Conservation (phyloP, 1,284 basidiomycete genomes). For the Tylopilus orsonianus region DNA sequence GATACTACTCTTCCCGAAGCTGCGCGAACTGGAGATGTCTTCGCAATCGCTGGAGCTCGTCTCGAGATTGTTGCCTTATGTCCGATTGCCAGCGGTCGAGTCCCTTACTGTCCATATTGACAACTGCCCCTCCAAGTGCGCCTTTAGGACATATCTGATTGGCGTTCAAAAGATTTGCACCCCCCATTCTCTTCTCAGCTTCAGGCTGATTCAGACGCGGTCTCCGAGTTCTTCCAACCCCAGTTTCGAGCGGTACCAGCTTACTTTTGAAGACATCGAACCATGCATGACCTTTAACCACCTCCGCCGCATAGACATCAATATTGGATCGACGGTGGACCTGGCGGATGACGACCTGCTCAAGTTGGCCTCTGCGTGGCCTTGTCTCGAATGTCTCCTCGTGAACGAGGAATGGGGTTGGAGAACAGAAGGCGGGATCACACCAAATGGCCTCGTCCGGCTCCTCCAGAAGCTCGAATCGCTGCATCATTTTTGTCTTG, state of each 20-base stretch:
- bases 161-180: slow-evolving; percentile 13
- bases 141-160: slow-evolving; percentile 9
- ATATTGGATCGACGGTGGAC: slow-evolving; percentile 12
- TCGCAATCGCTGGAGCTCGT: slow-evolving; percentile 12
- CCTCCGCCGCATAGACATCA: slow-evolving; percentile 15
- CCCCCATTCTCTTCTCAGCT: slow-evolving; percentile 3
- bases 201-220: slow-evolving; percentile 16
- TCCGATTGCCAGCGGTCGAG: slow-evolving; percentile 14
- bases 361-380: slow-evolving; percentile 17
- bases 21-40: slow-evolving; percentile 15
- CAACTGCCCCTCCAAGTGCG: slow-evolving; percentile 10
- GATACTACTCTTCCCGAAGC: slow-evolving; percentile 11
- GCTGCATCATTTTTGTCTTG: slow-evolving; percentile 19
- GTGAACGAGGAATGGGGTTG: slow-evolving; percentile 24
- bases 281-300: slow-evolving; percentile 16
- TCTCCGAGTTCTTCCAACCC: not conserved
- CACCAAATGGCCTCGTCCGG: slow-evolving; percentile 16
- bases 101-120: slow-evolving; percentile 16
- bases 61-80: slow-evolving; percentile 5
- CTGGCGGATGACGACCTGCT: slow-evolving; percentile 16
- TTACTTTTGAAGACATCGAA: slow-evolving; percentile 17
- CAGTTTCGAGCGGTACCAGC: slow-evolving; percentile 6
- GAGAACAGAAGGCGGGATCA: slow-evolving; percentile 17
- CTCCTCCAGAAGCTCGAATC: slow-evolving; percentile 14
- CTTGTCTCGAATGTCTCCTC: slow-evolving; percentile 17